A percentile compares a stretch with the other conserved stretches of the same genome.
Conservation (phyloP, 208 protist genomes). For the Lotmaria passim region DNA sequence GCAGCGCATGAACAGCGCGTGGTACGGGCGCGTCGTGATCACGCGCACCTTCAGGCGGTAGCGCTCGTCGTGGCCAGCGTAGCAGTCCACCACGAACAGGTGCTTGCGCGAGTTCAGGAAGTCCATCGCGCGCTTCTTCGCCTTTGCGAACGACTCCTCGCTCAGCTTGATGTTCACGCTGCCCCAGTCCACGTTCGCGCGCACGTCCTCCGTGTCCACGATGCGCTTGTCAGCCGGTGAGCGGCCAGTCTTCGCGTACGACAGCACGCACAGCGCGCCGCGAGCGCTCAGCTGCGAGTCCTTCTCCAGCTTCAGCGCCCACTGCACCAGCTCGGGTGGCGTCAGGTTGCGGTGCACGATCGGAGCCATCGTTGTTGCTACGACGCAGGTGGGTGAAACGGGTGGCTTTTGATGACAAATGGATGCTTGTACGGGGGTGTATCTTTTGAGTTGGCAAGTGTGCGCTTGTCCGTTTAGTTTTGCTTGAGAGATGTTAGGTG, state of each 20-base stretch:
- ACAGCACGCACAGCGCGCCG: conserved; percentile 86
- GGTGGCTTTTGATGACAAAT: neutral
- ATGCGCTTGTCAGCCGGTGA: conserved; percentile 95
- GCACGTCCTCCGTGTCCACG: conserved; percentile 75
- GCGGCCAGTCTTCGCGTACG: conserved; percentile 93
- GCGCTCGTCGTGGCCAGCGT: conserved; percentile 91
- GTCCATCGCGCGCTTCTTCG: conserved; percentile 90
- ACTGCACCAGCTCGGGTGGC: conserved; percentile 55
- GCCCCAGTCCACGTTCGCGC: conserved; percentile 94
- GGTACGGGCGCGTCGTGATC: conserved; percentile 92
- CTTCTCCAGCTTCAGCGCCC: conserved; percentile 73
- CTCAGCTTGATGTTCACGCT: conserved; percentile 93
- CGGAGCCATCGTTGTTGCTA: conserved; percentile 29
- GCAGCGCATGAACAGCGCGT: conserved; percentile 97
- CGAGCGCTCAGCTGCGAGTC: conserved; percentile 74
- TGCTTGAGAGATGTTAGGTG: neutral
- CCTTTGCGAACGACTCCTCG: conserved; percentile 92
- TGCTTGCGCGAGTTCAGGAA: conserved; percentile 92
- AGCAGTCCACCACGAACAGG: conserved; percentile 96
- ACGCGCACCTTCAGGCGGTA: conserved; percentile 95
- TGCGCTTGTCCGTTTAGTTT: neutral
- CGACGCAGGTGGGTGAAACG: neutral
- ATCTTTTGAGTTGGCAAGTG: neutral
- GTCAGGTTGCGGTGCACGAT: conserved; percentile 57
- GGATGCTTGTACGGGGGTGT: neutral